Conservation (phyloP, 305 asterid species). For the Fraxinus greggii region DNA sequence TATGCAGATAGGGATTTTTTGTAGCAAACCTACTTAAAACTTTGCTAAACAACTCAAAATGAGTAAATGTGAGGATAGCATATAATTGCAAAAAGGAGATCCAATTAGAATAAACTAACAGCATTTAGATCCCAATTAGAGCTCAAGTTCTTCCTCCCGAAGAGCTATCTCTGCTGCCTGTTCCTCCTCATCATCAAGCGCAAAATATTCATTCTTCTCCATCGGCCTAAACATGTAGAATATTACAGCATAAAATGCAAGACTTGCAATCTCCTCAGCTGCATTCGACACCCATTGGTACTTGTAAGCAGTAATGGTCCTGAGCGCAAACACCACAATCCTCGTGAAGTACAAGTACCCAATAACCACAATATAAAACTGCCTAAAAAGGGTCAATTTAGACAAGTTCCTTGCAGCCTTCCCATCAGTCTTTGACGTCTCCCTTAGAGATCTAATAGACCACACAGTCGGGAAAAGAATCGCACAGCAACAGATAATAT, state of each 20-base stretch:
- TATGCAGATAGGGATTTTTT: constrained; percentile 27
- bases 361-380: constrained; percentile 88
- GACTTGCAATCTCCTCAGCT: constrained; percentile 93
- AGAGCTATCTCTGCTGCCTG: constrained; percentile 95
- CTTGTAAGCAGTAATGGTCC: constrained; percentile 88
- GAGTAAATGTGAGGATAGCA: constrained; percentile 21
- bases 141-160: constrained; percentile 86
- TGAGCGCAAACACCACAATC: constrained; percentile 91
- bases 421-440: constrained; percentile 95
- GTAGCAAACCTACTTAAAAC: constrained; percentile 30
- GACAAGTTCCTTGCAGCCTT: constrained; percentile 95
- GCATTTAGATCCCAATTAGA: constrained; percentile 43
- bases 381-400: constrained; percentile 88
- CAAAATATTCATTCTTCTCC: constrained; percentile 87
- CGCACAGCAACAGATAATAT: constrained; percentile 87
- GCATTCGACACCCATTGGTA: constrained; percentile 94
- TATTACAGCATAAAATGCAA: constrained; percentile 74
- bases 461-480: constrained; percentile 95
- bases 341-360: constrained; percentile 97
- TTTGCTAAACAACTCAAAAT: constrained; percentile 34
- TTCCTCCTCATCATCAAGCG: constrained; percentile 87
- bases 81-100: constrained; percentile 27
- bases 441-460: constrained; percentile 97
- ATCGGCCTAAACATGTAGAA: constrained; percentile 98
- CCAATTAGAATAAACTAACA: constrained; percentile 3